A percentile compares a stretch with the other conserved stretches of the same genome.
phyloP scores from a whole-genome alignment of 2,329 filamentous ascomycete species.

The Alternaria hordeiaustralica region DNA sequence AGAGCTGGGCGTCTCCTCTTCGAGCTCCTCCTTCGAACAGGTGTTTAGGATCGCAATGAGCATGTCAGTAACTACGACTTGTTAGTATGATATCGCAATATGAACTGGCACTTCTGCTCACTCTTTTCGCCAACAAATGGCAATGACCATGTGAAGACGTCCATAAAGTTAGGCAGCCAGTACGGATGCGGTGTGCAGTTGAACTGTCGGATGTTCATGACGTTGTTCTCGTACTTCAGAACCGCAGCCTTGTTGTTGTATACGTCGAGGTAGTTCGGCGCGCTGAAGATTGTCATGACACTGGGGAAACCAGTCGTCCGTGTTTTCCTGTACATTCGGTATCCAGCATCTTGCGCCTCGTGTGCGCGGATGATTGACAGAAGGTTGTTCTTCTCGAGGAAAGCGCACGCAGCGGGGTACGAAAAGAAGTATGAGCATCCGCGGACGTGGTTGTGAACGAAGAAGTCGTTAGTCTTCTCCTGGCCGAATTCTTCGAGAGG shows the following conservation, averaged over 20 bases:
- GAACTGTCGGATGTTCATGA: constrained; percentile 99
- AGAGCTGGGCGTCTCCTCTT: constrained; percentile 83
- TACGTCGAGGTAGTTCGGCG: constrained; percentile 97
- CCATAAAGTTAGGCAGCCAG: constrained; percentile 99
- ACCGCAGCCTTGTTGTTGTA: constrained; percentile 99
- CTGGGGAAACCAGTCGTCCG: constrained; percentile 97
- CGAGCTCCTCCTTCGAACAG: constrained; percentile 96
- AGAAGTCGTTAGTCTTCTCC: constrained; percentile 97
- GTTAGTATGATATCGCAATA: constrained; percentile 22
- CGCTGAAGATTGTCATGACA: constrained; percentile 99
- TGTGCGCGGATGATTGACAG: constrained; percentile 96
- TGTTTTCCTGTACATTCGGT: constrained; percentile 99
- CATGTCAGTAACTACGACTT: constrained; percentile 80
- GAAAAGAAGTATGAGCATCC: constrained; percentile 99
- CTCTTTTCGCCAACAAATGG: constrained; percentile 97
- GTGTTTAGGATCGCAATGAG: constrained; percentile 97
- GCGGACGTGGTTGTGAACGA: constrained; percentile 96
- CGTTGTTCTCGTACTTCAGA: constrained; percentile 99
- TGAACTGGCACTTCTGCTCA: constrained; percentile 22
- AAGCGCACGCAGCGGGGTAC: constrained; percentile 94
- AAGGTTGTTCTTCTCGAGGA: constrained; percentile 98
- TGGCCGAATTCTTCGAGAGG: constrained; percentile 98
- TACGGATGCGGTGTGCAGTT: constrained; percentile 99
- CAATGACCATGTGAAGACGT: constrained; percentile 99
- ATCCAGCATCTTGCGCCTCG: constrained; percentile 97